Base-by-base conservation (phyloP, 78 protist genomes). In the Speleostelium caveatum region DNA sequence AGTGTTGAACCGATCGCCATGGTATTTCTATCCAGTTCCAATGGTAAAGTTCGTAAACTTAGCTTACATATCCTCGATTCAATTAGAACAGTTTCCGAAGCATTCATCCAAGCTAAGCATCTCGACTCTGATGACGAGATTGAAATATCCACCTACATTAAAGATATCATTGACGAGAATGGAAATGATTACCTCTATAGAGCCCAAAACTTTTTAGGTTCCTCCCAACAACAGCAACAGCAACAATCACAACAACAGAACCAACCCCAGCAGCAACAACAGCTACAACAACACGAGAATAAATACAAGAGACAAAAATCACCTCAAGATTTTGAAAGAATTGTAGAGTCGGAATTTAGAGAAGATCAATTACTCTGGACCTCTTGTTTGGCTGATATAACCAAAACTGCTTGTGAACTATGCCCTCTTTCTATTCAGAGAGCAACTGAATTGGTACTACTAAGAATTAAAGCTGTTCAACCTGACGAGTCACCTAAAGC, bases 151-250 rank as follows among this genome's bases (percentile, higher is more conserved):
- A 62, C 87, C 22, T 56, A 69, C 41, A 49, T 88, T 5, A 74
- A 71, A 61, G 94, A 88, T 74, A 78, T 88, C 28, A 88, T 88
- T 38, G 94, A 88, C 41, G 89, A 88, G 41, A 78, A 76, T 75
- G 94, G 94, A 19, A 65, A 67, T 35, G 94, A 88, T 16, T 32
- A 59, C 35, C 69, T 88, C 17, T 78, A 88, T 45, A 32, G 86
- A 17, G 86, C 86, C 1, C 94, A 88, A 61, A 78, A 66, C 39
- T 24, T 71, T 4, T 22, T 58, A 5, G 7, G 7, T 19, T 14
- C 33, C 7, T 14, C 33, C 16, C n/a, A 79, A 79, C 49, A 38
- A 30, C 53, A 49, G n/a, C n/a, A 24, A 26, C 4, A 16, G 12
- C 63, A 38, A 53, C 24, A 38, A 12, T 3, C 35, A 38, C 2